Base-by-base conservation (phyloP, 331 rosid species). In the Malus hybrid region DNA sequence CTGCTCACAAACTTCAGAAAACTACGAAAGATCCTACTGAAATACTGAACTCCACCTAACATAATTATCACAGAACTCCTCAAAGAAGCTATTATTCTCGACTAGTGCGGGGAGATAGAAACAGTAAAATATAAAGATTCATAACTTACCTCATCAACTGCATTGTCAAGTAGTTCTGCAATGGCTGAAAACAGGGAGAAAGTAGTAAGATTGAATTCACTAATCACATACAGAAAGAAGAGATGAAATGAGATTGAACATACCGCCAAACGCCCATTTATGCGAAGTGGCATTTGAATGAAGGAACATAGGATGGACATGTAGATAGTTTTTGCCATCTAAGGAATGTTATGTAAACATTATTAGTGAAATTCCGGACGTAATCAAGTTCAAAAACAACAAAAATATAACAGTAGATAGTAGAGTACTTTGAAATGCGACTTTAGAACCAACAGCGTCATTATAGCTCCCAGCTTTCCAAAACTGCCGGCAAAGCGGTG, bases 241-340 rank as follows among this genome's bases (percentile, higher is more conserved):
- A 90, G 65, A 63, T 30, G 68, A 75, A 81, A 13, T 70, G 16
- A 56, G n/a, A 9, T 61, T 55, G 42, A 69, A 74, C 92, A 70
- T 88, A 93, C 98, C 98, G 29, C 98, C 97, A 69, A 88, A 91
- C 66, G 87, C 91, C 98, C 98, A 93, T 80, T 86, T 89, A 72
- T 91, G 98, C 10, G 96, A 93, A 66, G 98, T 93, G 63, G 98
- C 97, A 88, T 93, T 93, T 36, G 96, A 93, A 77, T 86, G 96
- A 81, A 90, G 96, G 82, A 90, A 90, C 88, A 73, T 46, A 6
- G 96, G 96, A 58, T 90, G 96, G 76, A 88, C 93, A 68, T 84
- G 87, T 36, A 90, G 76, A 74, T 83, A 80, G 80, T 84, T 84
- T 11, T 78, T 78, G 24, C 71, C 79, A 78, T 77, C 96, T 90